These are phyloP conservation scores for Tinospora cordifolia DNA, from an alignment of 164 flowering plant genomes.

Conservation along the genomic window DNA sequence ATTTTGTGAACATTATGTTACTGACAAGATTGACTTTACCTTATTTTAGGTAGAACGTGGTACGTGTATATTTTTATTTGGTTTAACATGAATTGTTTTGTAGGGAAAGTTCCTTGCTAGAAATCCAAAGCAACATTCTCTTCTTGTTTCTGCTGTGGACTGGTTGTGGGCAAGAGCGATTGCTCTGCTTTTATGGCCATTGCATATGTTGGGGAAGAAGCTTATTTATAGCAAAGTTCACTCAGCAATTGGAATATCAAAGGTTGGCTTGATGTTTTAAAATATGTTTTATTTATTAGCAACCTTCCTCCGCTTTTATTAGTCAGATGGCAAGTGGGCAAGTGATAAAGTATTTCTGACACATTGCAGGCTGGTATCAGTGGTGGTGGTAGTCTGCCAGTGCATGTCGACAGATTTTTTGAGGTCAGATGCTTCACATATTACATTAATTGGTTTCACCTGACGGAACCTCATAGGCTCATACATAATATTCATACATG, in stretches of 20 bases:
- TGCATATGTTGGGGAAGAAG: slow-evolving; percentile 67
- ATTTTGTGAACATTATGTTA: background rate
- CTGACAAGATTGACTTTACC: background rate
- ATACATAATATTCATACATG: background rate
- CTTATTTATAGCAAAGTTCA: slow-evolving; percentile 75
- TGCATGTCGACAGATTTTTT: slow-evolving; percentile 70
- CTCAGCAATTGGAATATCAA: slow-evolving; percentile 72
- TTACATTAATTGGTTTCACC: background rate
- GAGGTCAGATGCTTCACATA: slow-evolving; percentile 48
- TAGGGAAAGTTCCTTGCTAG: slow-evolving; percentile 70
- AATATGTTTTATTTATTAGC: background rate
- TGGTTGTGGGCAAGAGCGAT: slow-evolving; percentile 54
- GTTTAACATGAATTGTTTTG: slow-evolving; percentile 12
- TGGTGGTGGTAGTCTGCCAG: slow-evolving; percentile 92
- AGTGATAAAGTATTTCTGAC: slow-evolving; percentile 2
- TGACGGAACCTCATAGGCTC: slow-evolving; percentile 8
- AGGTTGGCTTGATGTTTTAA: slow-evolving; percentile 35
- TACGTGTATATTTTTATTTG: background rate
- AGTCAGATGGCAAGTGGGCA: slow-evolving; percentile 2
- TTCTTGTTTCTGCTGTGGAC: slow-evolving; percentile 40
- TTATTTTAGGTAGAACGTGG: background rate
- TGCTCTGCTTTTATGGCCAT: slow-evolving; percentile 57
- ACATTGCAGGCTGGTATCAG: slow-evolving; percentile 74
- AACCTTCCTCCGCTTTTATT: background rate
- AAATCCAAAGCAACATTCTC: slow-evolving; percentile 31